These are phyloP conservation scores for Lizonia empirigonia DNA, from an alignment of 2,329 filamentous ascomycete species.

Conservation along the genomic window DNA sequence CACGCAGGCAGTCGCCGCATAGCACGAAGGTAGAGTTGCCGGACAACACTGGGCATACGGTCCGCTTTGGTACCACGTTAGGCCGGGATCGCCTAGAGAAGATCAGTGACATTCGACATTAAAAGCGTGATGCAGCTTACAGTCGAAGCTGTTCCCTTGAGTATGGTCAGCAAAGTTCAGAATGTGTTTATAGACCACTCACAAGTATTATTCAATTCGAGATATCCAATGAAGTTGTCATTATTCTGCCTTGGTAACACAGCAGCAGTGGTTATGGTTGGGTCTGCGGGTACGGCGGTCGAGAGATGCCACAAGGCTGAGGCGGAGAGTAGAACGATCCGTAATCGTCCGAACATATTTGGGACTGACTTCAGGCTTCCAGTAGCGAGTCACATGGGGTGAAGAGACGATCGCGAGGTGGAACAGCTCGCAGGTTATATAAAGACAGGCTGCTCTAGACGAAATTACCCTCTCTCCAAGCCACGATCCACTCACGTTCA, in stretches of 20 bases:
- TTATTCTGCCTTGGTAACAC: conserved; percentile 36
- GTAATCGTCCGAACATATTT: conserved; percentile 26
- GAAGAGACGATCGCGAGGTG: neutral
- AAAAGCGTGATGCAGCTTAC: neutral
- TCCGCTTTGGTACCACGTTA: conserved; percentile 37
- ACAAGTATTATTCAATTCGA: conserved; percentile 31
- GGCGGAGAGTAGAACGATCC: conserved; percentile 18
- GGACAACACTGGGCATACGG: conserved; percentile 42
- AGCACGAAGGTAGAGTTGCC: conserved; percentile 28
- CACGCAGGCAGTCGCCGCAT: conserved; percentile 35
- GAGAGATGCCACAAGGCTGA: conserved; percentile 21
- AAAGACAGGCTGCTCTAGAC: conserved; percentile 2
- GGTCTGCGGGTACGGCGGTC: conserved; percentile 30
- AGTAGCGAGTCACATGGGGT: neutral
- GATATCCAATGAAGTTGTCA: conserved; percentile 34
- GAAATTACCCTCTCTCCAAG: conserved; percentile 10
- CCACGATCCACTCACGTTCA: conserved; percentile 12
- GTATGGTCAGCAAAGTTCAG: conserved; percentile 1
- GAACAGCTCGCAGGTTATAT: conserved; percentile 6
- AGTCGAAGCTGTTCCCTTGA: conserved; percentile 31
- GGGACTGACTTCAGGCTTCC: neutral
- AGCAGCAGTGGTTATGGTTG: conserved; percentile 38
- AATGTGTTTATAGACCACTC: neutral
- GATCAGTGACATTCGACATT: neutral
- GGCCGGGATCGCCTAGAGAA: conserved; percentile 19